Evolutionary conservation across 176 grass and related monocot genomes (phyloP), one percentile per base, ranked within the genome.

Genomic region (Phragmites australis): DNA sequence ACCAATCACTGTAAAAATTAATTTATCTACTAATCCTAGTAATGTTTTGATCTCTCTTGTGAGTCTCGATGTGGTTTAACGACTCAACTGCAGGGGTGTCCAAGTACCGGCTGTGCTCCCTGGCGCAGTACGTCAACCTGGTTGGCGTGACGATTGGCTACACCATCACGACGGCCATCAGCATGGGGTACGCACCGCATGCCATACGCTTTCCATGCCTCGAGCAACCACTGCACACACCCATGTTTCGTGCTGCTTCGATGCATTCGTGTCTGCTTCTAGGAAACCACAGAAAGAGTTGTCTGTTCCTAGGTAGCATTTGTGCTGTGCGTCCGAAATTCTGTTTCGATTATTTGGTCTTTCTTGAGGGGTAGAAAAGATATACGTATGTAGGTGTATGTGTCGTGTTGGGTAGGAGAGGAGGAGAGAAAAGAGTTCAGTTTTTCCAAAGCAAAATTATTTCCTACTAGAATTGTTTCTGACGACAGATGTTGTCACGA

Each of bases 151-250:
- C 95, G 14, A 81, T 98, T 25, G 95, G 95, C 19, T 98, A 98
- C 77, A 94, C 95, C 40, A 94, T 98, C 76, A 98, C 95, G 5
- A 98, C 95, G 16, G 92, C 92, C 82, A 91, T 94, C 56, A 98
- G 95, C 86, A 94, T 98, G 95, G 92, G 92, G 94, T 97, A 87
- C 58, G 46, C 25, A 30, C 26, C 13, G 19, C 4, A 18, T 41
- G 13, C 19, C 41, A 27, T 3, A 19, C 41, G 39, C 39, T 15
- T 41, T 42, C 19, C 21, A 6, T 65, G 62, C 40, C 19, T 65
- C 0, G 2, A 65, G 5, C 4, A 18, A 42, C 19, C 63, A 42
- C 63, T 39, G 10, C 37, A 40, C 9, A 21, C 18, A 23, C 64
- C 19, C 25, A 15, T 76, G 76, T 26, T 47, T 77, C 37, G 23